A percentile compares a stretch with the other conserved stretches of the same genome.
Evolutionary conservation across 164 flowering plant species (phyloP).

Genomic region (Taxillus chinensis): DNA sequence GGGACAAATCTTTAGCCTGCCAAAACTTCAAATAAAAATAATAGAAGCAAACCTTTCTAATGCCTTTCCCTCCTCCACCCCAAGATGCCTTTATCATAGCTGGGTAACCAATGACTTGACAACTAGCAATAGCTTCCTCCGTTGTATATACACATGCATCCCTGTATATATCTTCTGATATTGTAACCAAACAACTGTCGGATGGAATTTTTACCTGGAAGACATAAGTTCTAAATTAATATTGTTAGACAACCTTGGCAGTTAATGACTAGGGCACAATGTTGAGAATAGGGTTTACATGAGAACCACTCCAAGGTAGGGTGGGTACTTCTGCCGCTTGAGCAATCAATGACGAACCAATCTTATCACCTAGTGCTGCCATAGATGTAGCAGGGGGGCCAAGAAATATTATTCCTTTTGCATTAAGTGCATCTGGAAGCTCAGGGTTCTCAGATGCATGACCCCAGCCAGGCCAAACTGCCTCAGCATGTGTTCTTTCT

Average conservation of each 20-base stretch:
- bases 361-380: constrained; percentile 97
- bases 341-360: constrained; percentile 98
- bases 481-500: constrained; percentile 89
- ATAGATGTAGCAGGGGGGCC: constrained; percentile 92
- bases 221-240: constrained; percentile 1
- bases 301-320: constrained; percentile 99
- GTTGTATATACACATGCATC: constrained; percentile 93
- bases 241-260: background rate
- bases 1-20: too few relatives aligned
- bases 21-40: too few relatives aligned
- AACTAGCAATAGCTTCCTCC: constrained; percentile 94
- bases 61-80: constrained; percentile 99
- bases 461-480: constrained; percentile 99
- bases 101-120: constrained; percentile 98
- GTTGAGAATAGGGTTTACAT: constrained; percentile 36
- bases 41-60: constrained; percentile 74
- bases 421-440: constrained; percentile 84
- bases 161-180: constrained; percentile 74
- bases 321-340: constrained; percentile 99
- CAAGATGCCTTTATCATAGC: constrained; percentile 99
- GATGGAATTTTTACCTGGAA: constrained; percentile 80
- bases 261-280: constrained; percentile 2
- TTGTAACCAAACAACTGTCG: constrained; percentile 64
- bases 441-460: constrained; percentile 99
- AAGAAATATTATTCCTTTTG: constrained; percentile 79